Evolutionary conservation across 768 basidiomycete genomes (phyloP).

Genomic region (Paxillus rubicundulus): DNA sequence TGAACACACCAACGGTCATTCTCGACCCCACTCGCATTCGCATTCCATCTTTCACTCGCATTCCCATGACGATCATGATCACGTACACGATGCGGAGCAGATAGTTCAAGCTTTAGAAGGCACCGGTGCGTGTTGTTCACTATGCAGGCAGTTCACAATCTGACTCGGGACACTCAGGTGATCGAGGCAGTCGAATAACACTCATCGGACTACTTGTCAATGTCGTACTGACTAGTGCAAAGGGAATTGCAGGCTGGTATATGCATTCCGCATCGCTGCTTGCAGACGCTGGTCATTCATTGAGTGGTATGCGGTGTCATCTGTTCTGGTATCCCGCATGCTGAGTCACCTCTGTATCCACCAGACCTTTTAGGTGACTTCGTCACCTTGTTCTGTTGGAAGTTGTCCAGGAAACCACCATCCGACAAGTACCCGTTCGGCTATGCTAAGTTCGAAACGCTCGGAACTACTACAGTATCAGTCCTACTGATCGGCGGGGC

Average conservation of each 20-base stretch:
- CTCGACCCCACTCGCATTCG: constrained; percentile 60
- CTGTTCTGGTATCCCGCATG: background rate
- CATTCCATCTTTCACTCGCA: constrained; percentile 69
- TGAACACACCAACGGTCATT: constrained; percentile 34
- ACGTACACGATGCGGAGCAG: constrained; percentile 60
- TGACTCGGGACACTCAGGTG: constrained; percentile 44
- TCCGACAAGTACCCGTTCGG: constrained; percentile 81
- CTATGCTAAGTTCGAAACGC: constrained; percentile 91
- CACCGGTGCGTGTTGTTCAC: constrained; percentile 44
- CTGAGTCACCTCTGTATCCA: constrained; percentile 6
- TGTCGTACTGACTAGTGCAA: constrained; percentile 74
- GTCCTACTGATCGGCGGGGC: constrained; percentile 83
- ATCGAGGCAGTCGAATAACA: constrained; percentile 81
- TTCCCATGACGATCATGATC: constrained; percentile 57
- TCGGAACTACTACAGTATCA: constrained; percentile 90
- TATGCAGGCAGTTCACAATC: background rate
- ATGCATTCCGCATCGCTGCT: constrained; percentile 89
- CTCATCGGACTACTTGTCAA: constrained; percentile 83
- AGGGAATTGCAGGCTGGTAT: constrained; percentile 86
- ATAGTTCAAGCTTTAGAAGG: constrained; percentile 68
- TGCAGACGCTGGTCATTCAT: constrained; percentile 91
- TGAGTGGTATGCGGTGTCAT: constrained; percentile 63
- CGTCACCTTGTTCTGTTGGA: constrained; percentile 88
- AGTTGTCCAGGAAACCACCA: constrained; percentile 77
- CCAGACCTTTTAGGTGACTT: constrained; percentile 86